Percentiles rank a stretch among this genome's conserved stretches.
Evolutionary conservation across 1,284 basidiomycete species (phyloP).

Genomic region (Leucocoprinus gongylophorus): DNA sequence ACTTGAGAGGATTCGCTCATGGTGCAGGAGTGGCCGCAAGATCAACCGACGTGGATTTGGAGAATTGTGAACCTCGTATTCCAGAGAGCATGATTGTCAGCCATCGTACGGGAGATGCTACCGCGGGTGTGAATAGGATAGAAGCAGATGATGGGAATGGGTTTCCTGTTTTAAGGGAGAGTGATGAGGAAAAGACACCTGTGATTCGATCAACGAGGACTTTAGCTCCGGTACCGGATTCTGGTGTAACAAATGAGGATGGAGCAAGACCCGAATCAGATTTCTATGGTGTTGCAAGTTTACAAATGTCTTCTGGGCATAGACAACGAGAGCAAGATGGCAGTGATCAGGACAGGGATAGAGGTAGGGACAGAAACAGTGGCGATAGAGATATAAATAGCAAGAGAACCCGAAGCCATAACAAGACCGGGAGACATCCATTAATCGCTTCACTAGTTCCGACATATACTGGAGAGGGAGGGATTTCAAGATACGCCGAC

Average conservation of each 20-base stretch:
- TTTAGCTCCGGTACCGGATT: neutral
- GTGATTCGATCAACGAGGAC: slow-evolving; percentile 7
- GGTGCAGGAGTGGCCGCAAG: neutral
- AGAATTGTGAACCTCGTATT: slow-evolving; percentile 2
- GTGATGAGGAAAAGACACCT: slow-evolving; percentile 11
- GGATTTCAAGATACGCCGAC: slow-evolving; percentile 3
- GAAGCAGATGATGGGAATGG: neutral
- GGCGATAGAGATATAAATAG: neutral
- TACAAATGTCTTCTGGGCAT: neutral
- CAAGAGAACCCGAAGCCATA: neutral
- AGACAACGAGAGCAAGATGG: slow-evolving; percentile 1
- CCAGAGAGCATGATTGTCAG: neutral
- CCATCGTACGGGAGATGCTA: neutral
- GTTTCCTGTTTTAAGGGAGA: slow-evolving; percentile 10
- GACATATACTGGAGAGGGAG: slow-evolving; percentile 3
- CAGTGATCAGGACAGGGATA: neutral
- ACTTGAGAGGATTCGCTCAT: slow-evolving; percentile 1
- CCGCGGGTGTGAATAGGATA: neutral
- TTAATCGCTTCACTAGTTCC: slow-evolving; percentile 3
- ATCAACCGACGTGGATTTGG: neutral
- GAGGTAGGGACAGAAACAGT: neutral
- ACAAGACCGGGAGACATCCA: slow-evolving; percentile 3
- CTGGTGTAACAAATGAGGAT: neutral
- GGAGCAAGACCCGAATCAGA: neutral
- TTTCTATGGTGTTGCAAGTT: neutral